These are phyloP conservation scores for Gymnopilus dilepis DNA, from an alignment of 768 basidiomycete species.

Conservation along the genomic window DNA sequence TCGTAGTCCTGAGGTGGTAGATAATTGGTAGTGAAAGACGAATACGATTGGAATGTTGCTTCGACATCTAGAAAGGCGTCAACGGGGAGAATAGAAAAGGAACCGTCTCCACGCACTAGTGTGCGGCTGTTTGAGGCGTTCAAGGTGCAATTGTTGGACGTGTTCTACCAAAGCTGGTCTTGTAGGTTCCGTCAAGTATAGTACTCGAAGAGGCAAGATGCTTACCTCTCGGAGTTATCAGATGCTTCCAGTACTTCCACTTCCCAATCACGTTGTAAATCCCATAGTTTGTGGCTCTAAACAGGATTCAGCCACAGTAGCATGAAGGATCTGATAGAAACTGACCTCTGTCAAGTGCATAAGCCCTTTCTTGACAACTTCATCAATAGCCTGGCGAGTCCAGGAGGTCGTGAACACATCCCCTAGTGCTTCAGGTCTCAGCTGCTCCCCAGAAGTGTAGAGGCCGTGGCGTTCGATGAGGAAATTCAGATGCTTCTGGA, in stretches of 20 bases:
- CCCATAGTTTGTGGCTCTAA: constrained; percentile 78
- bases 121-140: constrained; percentile 78
- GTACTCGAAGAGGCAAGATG: not conserved
- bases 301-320: constrained; percentile 6
- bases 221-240: constrained; percentile 51
- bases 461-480: constrained; percentile 48
- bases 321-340: not conserved
- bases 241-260: constrained; percentile 61
- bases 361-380: constrained; percentile 60
- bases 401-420: constrained; percentile 66
- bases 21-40: constrained; percentile 84
- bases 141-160: constrained; percentile 64
- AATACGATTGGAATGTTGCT: constrained; percentile 84
- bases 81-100: not conserved
- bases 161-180: constrained; percentile 51
- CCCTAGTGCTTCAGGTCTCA: constrained; percentile 55
- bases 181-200: constrained; percentile 12
- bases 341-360: constrained; percentile 69
- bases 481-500: constrained; percentile 72
- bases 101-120: constrained; percentile 49
- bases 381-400: constrained; percentile 60
- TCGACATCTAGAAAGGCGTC: constrained; percentile 63
- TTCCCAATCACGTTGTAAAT: constrained; percentile 76
- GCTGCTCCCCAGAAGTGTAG: constrained; percentile 42
- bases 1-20: constrained; percentile 82